Percentiles rank a stretch among this genome's conserved stretches.
phyloP scores from a whole-genome alignment of 768 basidiomycete genomes.

The Lentinula guzmanii region DNA sequence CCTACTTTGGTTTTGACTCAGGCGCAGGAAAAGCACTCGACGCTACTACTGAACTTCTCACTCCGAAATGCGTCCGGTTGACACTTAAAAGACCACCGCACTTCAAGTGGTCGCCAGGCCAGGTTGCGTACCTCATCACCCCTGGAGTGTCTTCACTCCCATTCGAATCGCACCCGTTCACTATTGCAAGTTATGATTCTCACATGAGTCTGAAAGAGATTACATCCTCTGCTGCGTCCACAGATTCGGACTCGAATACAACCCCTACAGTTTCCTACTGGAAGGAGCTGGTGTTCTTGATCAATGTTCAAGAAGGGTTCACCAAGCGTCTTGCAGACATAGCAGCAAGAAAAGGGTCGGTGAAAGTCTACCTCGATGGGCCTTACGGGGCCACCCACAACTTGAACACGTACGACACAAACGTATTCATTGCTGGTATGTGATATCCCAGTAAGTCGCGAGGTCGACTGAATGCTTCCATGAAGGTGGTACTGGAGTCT shows the following conservation, averaged over 20 bases:
- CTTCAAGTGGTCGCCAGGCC: constrained; percentile 43
- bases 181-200: constrained; percentile 35
- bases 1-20: constrained; percentile 23
- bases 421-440: constrained; percentile 40
- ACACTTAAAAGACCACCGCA: constrained; percentile 31
- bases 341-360: constrained; percentile 20
- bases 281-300: constrained; percentile 45
- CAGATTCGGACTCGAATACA: not conserved
- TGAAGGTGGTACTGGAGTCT: constrained; percentile 42
- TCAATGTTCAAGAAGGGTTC: constrained; percentile 48
- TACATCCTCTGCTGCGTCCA: constrained; percentile 1
- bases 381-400: constrained; percentile 42
- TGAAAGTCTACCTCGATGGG: constrained; percentile 44
- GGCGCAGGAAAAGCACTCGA: constrained; percentile 5
- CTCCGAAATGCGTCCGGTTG: constrained; percentile 33
- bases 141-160: constrained; percentile 39
- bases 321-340: constrained; percentile 35
- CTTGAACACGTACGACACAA: constrained; percentile 31
- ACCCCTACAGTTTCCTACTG: constrained; percentile 9
- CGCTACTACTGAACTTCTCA: constrained; percentile 31
- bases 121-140: constrained; percentile 39
- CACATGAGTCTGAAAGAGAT: constrained; percentile 7
- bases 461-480: not conserved
- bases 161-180: constrained; percentile 47
- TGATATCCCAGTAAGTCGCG: not conserved